phyloP scores from a whole-genome alignment of 805 yeast species.

The Lipomyces spencermartinsiae region DNA sequence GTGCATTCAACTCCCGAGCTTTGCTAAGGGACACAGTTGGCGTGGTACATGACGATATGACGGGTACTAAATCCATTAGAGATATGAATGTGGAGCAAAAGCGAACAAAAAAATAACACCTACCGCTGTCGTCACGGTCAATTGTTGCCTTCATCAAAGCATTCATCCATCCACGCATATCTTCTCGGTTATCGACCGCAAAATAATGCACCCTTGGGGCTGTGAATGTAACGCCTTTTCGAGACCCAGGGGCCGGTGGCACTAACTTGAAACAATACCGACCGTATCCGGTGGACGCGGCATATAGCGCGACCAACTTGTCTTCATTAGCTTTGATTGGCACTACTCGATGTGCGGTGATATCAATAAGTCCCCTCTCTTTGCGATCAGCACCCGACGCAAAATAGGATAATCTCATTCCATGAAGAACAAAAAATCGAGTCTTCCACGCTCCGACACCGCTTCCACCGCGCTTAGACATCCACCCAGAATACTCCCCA shows the following conservation, averaged over 20 bases:
- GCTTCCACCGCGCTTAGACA: slow-evolving; percentile 88
- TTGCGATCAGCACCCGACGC: slow-evolving; percentile 74
- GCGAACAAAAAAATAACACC: not conserved
- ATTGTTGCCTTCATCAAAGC: slow-evolving; percentile 95
- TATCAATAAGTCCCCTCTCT: slow-evolving; percentile 93
- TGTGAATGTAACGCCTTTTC: slow-evolving; percentile 93
- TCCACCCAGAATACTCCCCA: slow-evolving; percentile 90
- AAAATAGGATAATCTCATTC: slow-evolving; percentile 90
- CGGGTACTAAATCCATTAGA: slow-evolving; percentile 66
- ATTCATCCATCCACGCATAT: slow-evolving; percentile 94
- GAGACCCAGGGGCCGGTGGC: slow-evolving; percentile 98
- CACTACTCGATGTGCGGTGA: slow-evolving; percentile 89
- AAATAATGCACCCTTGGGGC: slow-evolving; percentile 95
- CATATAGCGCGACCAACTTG: slow-evolving; percentile 81
- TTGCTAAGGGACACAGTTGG: slow-evolving; percentile 90
- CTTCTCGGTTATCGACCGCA: slow-evolving; percentile 90
- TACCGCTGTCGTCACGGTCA: slow-evolving; percentile 76
- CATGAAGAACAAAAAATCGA: slow-evolving; percentile 74
- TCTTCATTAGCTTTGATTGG: slow-evolving; percentile 82
- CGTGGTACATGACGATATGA: slow-evolving; percentile 87
- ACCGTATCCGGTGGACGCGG: slow-evolving; percentile 94
- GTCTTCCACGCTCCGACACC: slow-evolving; percentile 92
- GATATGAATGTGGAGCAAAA: not conserved
- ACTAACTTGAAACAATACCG: slow-evolving; percentile 87
- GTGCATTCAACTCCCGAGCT: slow-evolving; percentile 72